These are phyloP conservation scores for Ceratobasidium sp. DNA, from an alignment of 1,284 basidiomycete species.

Conservation along the genomic window DNA sequence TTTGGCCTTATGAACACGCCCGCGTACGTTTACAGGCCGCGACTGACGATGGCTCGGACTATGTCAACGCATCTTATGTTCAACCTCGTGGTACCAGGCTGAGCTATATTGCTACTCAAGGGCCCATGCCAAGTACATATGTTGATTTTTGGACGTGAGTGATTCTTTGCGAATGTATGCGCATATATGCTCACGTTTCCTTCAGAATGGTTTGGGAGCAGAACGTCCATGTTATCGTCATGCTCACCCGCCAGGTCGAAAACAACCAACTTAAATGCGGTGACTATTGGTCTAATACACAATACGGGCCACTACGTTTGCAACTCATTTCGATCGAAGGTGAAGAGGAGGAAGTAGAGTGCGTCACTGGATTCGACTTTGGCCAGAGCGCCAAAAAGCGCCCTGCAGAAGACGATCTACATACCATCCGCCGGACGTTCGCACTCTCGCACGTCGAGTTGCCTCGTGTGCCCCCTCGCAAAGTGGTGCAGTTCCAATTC, in stretches of 20 bases:
- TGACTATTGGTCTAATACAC: slow-evolving; percentile 83
- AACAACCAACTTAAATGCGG: slow-evolving; percentile 91
- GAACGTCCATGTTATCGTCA: slow-evolving; percentile 81
- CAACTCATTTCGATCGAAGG: slow-evolving; percentile 72
- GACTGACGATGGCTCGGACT: slow-evolving; percentile 75
- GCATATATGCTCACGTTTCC: slow-evolving; percentile 10
- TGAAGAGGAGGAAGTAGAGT: slow-evolving; percentile 58
- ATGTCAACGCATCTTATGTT: slow-evolving; percentile 92
- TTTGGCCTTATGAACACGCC: slow-evolving; percentile 96
- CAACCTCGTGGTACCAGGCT: slow-evolving; percentile 83
- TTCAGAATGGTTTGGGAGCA: slow-evolving; percentile 81
- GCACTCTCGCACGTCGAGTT: slow-evolving; percentile 69
- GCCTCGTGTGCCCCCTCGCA: slow-evolving; percentile 68
- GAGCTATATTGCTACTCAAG: slow-evolving; percentile 96
- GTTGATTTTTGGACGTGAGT: slow-evolving; percentile 96
- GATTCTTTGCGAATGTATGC: slow-evolving; percentile 21
- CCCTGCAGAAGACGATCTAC: slow-evolving; percentile 12
- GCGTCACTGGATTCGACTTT: slow-evolving; percentile 57
- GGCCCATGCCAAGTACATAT: slow-evolving; percentile 90
- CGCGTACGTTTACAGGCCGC: slow-evolving; percentile 75
- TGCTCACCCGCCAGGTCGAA: slow-evolving; percentile 94
- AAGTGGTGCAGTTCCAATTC: slow-evolving; percentile 80
- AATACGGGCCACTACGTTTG: slow-evolving; percentile 77
- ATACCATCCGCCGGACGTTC: slow-evolving; percentile 75
- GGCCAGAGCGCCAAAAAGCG: slow-evolving; percentile 44